phyloP scores from a whole-genome alignment of 257 asterid genomes.

The Solanum chiquidenum region DNA sequence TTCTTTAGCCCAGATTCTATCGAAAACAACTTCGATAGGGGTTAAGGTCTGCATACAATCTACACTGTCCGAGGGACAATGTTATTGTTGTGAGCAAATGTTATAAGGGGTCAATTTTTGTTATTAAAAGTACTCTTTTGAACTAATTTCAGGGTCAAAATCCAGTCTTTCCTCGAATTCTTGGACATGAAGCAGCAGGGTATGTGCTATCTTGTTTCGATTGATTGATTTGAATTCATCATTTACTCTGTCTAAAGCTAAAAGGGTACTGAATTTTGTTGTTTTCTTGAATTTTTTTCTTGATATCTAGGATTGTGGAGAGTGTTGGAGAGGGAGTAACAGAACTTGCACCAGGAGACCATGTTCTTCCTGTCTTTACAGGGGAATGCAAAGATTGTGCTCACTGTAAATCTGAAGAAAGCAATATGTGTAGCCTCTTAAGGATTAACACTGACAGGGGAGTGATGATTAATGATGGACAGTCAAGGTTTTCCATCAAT shows the following conservation, averaged over 20 bases:
- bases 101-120: conserved; percentile 14
- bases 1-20: too few species aligned
- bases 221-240: neutral
- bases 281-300: neutral
- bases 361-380: conserved; percentile 71
- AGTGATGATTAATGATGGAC: conserved; percentile 52
- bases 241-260: neutral
- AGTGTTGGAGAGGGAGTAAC: conserved; percentile 81
- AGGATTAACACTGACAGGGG: conserved; percentile 73
- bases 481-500: conserved; percentile 53
- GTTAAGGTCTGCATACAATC: too few species aligned
- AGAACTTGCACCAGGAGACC: conserved; percentile 58
- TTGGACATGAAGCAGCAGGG: conserved; percentile 91
- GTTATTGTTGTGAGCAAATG: conserved; percentile 16
- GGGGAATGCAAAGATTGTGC: conserved; percentile 80
- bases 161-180: conserved; percentile 63
- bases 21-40: too few species aligned
- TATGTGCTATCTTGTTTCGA: conserved; percentile 9
- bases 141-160: conserved; percentile 43
- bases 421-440: conserved; percentile 72
- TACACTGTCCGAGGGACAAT: too few species aligned
- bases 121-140: neutral
- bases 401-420: conserved; percentile 64
- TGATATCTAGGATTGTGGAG: conserved; percentile 52
- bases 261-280: neutral